Evolutionary conservation across 352 stramenopile species (phyloP).

Genomic region (Phytophthora kernoviae): DNA sequence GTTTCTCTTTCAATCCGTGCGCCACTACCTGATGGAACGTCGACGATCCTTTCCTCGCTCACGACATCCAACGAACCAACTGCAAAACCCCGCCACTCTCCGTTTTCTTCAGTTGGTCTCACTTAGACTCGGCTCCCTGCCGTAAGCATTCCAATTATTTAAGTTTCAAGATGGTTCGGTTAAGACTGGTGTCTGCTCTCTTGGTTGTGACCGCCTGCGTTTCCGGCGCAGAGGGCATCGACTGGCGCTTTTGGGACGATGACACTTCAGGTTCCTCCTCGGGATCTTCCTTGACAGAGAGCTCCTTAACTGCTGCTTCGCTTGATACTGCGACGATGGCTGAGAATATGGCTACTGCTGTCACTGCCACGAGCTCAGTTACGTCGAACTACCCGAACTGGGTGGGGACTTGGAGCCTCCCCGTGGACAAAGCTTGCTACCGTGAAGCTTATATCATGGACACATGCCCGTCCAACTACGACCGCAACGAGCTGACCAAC

Average conservation of each 20-base stretch:
- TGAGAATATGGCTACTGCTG: conserved; percentile 9
- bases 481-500: conserved; percentile 46
- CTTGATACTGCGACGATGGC: neutral
- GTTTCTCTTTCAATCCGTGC: too few relatives aligned
- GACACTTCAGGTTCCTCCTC: neutral
- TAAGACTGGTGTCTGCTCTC: conserved; percentile 5
- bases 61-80: neutral
- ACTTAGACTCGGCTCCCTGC: neutral
- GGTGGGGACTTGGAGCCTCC: conserved; percentile 42
- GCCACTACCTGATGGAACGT: too few relatives aligned
- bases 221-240: conserved; percentile 4
- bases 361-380: conserved; percentile 25
- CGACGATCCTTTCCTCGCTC: too few relatives aligned
- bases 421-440: conserved; percentile 29
- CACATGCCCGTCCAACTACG: conserved; percentile 44
- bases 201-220: conserved; percentile 5
- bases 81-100: neutral
- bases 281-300: too few relatives aligned
- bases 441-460: conserved; percentile 40
- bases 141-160: conserved; percentile 6
- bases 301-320: neutral
- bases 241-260: conserved; percentile 5
- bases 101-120: too few relatives aligned
- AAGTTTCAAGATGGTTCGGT: conserved; percentile 23
- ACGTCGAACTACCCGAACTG: conserved; percentile 38